Evolutionary conservation across 2,329 filamentous ascomycete species (phyloP).

Genomic region (Cladosporium sp.): DNA sequence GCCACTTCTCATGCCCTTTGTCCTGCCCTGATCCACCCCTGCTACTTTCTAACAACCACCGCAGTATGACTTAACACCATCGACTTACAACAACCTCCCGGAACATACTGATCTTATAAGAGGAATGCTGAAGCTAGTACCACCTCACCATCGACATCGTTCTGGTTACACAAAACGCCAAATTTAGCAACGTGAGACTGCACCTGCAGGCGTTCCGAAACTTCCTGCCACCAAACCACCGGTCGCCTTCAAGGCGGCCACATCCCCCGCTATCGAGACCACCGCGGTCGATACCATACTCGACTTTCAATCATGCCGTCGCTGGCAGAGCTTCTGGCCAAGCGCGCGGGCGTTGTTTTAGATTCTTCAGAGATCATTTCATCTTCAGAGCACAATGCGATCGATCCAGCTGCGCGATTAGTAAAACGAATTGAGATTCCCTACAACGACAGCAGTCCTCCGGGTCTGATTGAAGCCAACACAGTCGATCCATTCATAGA

Average conservation of each 20-base stretch:
- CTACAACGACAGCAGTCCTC: conserved; percentile 52
- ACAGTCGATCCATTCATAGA: conserved; percentile 71
- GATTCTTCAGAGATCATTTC: conserved; percentile 15
- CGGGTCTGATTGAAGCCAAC: conserved; percentile 52
- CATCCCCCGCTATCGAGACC: background rate
- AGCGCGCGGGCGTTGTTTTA: conserved; percentile 24
- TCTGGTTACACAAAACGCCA: conserved; percentile 3
- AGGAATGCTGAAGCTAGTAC: background rate
- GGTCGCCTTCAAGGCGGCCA: conserved; percentile 11
- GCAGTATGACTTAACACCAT: background rate
- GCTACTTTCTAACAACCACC: background rate
- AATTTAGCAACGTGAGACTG: conserved; percentile 2
- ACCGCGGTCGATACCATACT: background rate
- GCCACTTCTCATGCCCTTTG: conserved; percentile 3
- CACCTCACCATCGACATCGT: background rate
- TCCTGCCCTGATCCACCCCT: background rate
- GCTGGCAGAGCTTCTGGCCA: conserved; percentile 25
- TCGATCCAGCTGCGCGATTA: conserved; percentile 14
- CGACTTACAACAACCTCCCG: background rate
- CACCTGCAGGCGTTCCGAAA: conserved; percentile 2
- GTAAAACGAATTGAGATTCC: conserved; percentile 52
- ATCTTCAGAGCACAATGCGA: conserved; percentile 13
- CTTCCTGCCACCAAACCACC: background rate
- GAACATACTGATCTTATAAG: background rate
- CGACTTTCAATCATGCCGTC: conserved; percentile 24